Base-by-base conservation (phyloP, 2,329 filamentous ascomycete genomes). In the Clarireedia homoeocarpa region DNA sequence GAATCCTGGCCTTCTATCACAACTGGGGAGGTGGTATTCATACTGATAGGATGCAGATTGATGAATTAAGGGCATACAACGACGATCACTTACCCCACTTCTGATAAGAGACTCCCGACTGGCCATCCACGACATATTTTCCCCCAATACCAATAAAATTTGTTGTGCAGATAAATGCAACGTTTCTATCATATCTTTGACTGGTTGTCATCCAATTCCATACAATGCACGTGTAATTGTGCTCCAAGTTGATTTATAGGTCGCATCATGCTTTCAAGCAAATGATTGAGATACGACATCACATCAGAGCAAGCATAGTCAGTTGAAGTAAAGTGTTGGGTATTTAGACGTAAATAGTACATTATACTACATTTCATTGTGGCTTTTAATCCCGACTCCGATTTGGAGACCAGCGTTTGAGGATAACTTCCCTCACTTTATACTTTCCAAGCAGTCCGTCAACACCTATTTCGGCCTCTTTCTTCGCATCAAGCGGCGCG, bases 381-480 rank as follows among this genome's bases (percentile, higher is more conserved):
- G 5, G 3, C 12, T 2, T 20, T 23, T 20, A 57, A 12, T 53
- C 55, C 15, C 55, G 38, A 20, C 49, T 57, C 42, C 91, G 79
- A 70, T 95, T 95, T 50, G 85, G 85, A 49, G 88, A 83, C 90
- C 91, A 96, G 59, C 92, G 80, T 73, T 83, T 87, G 53, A 96
- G 76, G 59, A 88, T 81, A 59, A 96, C 82, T 69, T 96, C 91
- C 59, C 89, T 79, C 23, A 96, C 79, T 63, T 78, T 85, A 69
- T 95, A 96, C 54, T 78, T 75, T 64, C 77, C 78, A 65, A 96
- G 71, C 26, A 87, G 70, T 9, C 73, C 74, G 1, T 83, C 79
- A 51, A 94, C 77, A 58, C 88, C 83, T 26, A 74, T 51, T 62
- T 71, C 70, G 15, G 74, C 65, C 15, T 75, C 75, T 38, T 71